Percentiles rank a stretch among this genome's conserved stretches.
Evolutionary conservation across 208 protist species (phyloP).

Genomic region (Herpetomonas samuelpessoai): DNA sequence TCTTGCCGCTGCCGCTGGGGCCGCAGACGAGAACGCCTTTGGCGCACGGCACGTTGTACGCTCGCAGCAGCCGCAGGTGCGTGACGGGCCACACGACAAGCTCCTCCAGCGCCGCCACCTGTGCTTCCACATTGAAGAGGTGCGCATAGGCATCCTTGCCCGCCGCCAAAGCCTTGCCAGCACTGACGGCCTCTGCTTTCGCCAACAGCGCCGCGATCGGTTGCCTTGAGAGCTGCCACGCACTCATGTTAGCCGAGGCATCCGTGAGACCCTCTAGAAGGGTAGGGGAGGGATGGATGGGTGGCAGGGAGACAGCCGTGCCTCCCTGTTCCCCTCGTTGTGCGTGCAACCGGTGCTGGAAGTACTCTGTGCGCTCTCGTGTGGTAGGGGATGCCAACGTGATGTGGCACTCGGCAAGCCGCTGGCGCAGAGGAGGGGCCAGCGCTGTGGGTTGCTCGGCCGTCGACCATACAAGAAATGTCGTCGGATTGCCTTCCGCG

Average conservation of each 20-base stretch:
- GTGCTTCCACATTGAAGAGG: constrained; percentile 58
- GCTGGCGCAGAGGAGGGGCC: constrained; percentile 6
- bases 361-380: constrained; percentile 25
- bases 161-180: not conserved
- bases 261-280: constrained; percentile 13
- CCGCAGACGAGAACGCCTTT: constrained; percentile 83
- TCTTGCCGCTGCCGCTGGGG: constrained; percentile 83
- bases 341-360: constrained; percentile 10
- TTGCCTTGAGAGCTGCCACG: constrained; percentile 11
- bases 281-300: not conserved
- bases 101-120: constrained; percentile 55
- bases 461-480: not conserved
- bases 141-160: constrained; percentile 24
- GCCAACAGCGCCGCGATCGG: constrained; percentile 2
- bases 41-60: constrained; percentile 36
- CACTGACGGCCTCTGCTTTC: constrained; percentile 1
- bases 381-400: constrained; percentile 20
- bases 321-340: not conserved
- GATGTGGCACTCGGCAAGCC: constrained; percentile 23
- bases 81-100: constrained; percentile 79
- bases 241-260: constrained; percentile 18
- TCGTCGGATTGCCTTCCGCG: constrained; percentile 3
- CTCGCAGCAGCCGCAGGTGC: constrained; percentile 37
- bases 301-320: not conserved
- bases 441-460: not conserved